Evolutionary conservation across 2,329 filamentous ascomycete genomes (phyloP), one percentile per base, ranked within the genome.

Genomic region (Exophiala sp.): DNA sequence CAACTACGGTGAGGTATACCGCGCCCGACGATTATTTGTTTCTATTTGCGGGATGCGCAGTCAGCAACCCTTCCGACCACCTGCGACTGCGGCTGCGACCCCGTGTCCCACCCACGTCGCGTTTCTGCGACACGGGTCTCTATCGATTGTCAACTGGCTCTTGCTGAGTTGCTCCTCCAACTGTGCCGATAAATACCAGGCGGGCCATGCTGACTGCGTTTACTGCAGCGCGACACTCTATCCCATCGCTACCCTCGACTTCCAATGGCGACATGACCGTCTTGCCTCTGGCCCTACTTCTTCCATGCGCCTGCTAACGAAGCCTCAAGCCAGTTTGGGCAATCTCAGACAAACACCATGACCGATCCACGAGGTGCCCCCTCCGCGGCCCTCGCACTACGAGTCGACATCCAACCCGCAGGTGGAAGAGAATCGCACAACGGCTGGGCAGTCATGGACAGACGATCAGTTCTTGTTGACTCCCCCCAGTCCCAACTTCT

Each of bases 401-500:
- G 9, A 13, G 43, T 22, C 37, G 34, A 32, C 23, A 22, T 44
- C 10, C 19, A 38, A 29, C 22, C 29, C 37, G 40, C 43, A 27
- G 39, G 32, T 47, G 29, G 40, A 44, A 39, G 32, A 43, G 37
- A 38, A 14, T 14, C 43, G 44, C 2, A n/a, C 18, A 10, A 32
- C 14, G 14, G 43, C 47, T 14, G 21, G 21, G 13, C n/a, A 49
- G 10, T 46, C 37, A 42, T 46, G 47, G 46, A 18, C 38, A 7
- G 47, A 55, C 41, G 50, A 55, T 32, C 49, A 49, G 23, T 49
- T 54, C 45, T 37, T 54, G 16, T 48, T 57, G 48, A 54, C 54
- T 30, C 54, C 54, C 10, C 54, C 54, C n/a, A n/a, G 35, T 48
- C 30, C 46, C 50, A 11, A 46, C 41, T 2, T 35, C 48, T 16